These are phyloP conservation scores for Halteria grandinella DNA, from an alignment of 73 alveolate genomes.

Conservation along the genomic window DNA sequence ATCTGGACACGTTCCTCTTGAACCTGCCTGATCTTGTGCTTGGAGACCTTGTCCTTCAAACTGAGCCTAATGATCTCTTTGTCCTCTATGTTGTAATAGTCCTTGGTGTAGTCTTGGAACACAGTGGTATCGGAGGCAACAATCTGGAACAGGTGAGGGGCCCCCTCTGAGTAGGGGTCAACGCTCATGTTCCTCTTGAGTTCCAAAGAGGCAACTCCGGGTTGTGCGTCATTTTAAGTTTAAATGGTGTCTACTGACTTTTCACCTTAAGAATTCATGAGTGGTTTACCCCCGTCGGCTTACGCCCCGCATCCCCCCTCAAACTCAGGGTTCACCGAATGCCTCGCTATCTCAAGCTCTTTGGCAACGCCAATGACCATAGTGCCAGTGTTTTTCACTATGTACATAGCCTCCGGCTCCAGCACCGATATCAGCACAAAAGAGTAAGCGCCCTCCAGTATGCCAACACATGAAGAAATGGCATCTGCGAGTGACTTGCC, in stretches of 20 bases:
- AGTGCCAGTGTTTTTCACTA: constrained; percentile 68
- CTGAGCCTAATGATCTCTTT: constrained; percentile 75
- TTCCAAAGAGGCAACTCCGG: no score
- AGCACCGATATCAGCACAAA: constrained; percentile 53
- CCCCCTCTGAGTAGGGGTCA: no score
- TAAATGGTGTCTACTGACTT: background rate
- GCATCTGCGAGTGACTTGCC: constrained; percentile 73
- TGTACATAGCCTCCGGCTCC: constrained; percentile 58
- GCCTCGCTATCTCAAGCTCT: no score
- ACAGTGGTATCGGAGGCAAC: constrained; percentile 85
- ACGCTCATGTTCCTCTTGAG: no score
- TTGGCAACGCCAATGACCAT: constrained; percentile 66
- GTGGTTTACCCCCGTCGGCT: constrained; percentile 7
- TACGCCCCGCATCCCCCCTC: no score
- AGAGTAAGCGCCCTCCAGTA: constrained; percentile 66
- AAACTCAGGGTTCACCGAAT: no score
- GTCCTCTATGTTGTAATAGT: constrained; percentile 76
- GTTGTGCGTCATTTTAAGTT: background rate
- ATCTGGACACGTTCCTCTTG: constrained; percentile 62
- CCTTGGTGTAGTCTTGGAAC: constrained; percentile 80
- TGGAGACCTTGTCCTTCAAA: constrained; percentile 48
- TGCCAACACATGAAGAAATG: constrained; percentile 69
- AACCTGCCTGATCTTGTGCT: background rate
- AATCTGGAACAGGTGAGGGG: constrained; percentile 44
- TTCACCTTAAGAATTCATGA: background rate